phyloP scores from a whole-genome alignment of 805 yeast species.

The Kuraishia floccosa region DNA sequence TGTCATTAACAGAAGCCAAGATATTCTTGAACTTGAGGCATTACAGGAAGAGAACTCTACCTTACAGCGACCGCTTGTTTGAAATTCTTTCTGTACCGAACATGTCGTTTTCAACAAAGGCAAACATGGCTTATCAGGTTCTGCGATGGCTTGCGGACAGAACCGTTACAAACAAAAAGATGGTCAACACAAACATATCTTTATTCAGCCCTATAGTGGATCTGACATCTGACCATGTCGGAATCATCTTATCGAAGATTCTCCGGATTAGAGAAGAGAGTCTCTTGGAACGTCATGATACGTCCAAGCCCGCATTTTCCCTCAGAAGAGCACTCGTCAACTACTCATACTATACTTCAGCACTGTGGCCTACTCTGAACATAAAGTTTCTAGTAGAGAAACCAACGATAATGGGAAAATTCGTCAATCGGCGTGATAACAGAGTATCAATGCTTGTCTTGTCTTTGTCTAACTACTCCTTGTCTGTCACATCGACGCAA shows the following conservation, averaged over 20 bases:
- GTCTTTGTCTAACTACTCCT: neutral
- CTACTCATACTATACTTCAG: too few relatives aligned
- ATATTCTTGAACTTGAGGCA: constrained; percentile 12
- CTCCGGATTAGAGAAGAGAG: neutral
- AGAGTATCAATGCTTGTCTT: constrained; percentile 9
- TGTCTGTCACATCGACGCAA: neutral
- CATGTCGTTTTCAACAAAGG: constrained; percentile 22
- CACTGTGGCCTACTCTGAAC: constrained; percentile 10
- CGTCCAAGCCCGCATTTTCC: too few relatives aligned
- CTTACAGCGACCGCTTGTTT: constrained; percentile 10
- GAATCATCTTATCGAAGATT: constrained; percentile 3
- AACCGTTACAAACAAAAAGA: constrained; percentile 1
- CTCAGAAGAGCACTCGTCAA: too few relatives aligned
- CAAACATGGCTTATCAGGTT: constrained; percentile 25
- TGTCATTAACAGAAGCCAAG: constrained; percentile 24
- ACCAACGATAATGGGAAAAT: constrained; percentile 14
- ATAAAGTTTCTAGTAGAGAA: constrained; percentile 13
- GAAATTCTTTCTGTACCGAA: constrained; percentile 22
- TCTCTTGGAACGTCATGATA: too few relatives aligned
- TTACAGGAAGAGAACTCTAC: constrained; percentile 6
- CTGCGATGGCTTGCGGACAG: constrained; percentile 9
- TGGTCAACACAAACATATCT: constrained; percentile 5
- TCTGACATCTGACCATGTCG: constrained; percentile 6
- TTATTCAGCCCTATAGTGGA: constrained; percentile 7
- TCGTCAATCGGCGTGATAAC: constrained; percentile 2